Evolutionary conservation across 371 early-diverging fungal species (phyloP), one percentile per base, ranked within the genome.

Genomic region (Entomophthora muscae): DNA sequence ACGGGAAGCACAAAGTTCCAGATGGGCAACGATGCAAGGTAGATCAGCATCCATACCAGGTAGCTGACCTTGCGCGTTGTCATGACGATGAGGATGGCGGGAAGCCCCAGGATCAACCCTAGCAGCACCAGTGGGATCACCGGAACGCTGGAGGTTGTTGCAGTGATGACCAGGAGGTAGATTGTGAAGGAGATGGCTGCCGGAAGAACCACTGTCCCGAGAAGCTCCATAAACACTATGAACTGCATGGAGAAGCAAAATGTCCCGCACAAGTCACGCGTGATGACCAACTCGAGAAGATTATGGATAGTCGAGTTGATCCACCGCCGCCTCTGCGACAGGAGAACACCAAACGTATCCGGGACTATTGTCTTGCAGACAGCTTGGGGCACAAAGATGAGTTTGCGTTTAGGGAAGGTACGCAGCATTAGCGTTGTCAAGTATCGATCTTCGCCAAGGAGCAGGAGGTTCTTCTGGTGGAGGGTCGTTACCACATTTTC

Each of bases 1-100:
- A 88, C 64, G 1, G 98, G 98, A 3, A 98, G 78, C 7, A 91
- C 72, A 66, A 90, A 80, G 73, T 95, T 94, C 98, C 98, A 98
- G n/a, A 98, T 79, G 2, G 95, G 95, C 27, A 95, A 72, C 28
- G 91, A 86, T 51, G 73, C 62, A 26, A 83, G 64, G 63, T 79
- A 83, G n/a, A 83, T 78, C 74, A 75, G 0, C 78, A 90, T 82
- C 88, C 90, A 93, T 21, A 75, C 54, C n/a, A 89, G 67, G 72
- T 95, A 95, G 55, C 84, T 70, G 32, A 88, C 60, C 57, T 89
- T 82, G 57, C 85, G 78, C 13, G 92, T 88, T 0, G 95, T 94
- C 58, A 95, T 66, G 5, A 88, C 75, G 66, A 98, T 89, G 33
- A 95, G 75, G 23, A 95, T 67, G 21, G 86, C 93, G 12, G 92